Conservation (phyloP, 116 monocot species). For the Cymodocea nodosa region DNA sequence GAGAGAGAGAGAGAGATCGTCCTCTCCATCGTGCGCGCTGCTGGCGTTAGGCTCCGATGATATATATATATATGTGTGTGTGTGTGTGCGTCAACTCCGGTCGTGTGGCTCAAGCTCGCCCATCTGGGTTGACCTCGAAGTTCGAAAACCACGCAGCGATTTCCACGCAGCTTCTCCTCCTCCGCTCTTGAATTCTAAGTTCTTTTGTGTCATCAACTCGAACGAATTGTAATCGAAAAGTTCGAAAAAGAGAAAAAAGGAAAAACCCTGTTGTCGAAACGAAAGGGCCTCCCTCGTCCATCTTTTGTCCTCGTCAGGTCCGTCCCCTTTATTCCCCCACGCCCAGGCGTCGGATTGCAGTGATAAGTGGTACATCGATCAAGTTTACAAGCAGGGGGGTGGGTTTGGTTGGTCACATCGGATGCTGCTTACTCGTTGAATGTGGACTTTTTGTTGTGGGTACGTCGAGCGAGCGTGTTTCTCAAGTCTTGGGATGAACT, state of each 20-base stretch:
- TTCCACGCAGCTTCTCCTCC: background rate
- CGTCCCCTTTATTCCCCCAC: constrained; percentile 2
- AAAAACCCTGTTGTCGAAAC: too few species aligned
- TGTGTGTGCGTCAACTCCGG: too few species aligned
- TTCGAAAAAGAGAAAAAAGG: too few species aligned
- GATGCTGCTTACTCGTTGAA: background rate
- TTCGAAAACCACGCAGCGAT: background rate
- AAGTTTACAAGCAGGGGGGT: background rate
- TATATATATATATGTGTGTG: too few species aligned
- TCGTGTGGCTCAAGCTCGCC: too few species aligned
- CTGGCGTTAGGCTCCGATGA: too few species aligned
- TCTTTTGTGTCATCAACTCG: too few species aligned
- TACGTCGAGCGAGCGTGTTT: constrained; percentile 9
- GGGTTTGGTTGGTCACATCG: background rate
- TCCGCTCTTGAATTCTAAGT: background rate
- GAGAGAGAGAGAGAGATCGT: too few species aligned
- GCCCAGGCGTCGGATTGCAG: too few species aligned
- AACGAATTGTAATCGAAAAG: too few species aligned
- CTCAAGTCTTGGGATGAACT: constrained; percentile 7
- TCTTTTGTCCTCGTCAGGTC: background rate
- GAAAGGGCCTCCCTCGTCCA: background rate
- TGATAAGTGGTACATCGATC: too few species aligned
- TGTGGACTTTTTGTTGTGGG: background rate
- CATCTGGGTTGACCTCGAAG: background rate
- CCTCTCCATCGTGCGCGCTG: too few species aligned